These are phyloP conservation scores for Cryptosporidium tyzzeri DNA, from an alignment of 169 alveolate species.

Conservation along the genomic window DNA sequence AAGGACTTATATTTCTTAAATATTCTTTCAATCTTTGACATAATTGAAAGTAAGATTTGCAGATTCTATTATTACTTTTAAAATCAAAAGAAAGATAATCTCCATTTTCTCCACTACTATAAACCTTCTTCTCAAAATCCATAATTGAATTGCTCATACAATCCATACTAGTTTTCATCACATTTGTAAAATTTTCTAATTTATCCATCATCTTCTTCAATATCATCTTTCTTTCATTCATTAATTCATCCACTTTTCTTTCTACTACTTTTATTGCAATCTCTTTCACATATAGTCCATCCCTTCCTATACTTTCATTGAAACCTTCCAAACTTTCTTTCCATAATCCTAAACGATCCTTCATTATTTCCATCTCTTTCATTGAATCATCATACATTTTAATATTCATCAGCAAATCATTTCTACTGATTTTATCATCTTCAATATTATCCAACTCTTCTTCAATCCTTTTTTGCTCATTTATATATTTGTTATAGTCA, in stretches of 20 bases:
- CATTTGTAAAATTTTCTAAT: constrained; percentile 28
- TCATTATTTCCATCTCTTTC: constrained; percentile 48
- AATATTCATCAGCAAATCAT: constrained; percentile 8
- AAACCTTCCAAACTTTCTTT: constrained; percentile 1
- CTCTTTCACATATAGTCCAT: constrained; percentile 30
- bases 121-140: constrained; percentile 43
- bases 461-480: constrained; percentile 9
- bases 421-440: not conserved
- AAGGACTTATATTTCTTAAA: constrained; percentile 30
- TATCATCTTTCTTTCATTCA: constrained; percentile 32
- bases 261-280: constrained; percentile 38
- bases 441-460: constrained; percentile 1
- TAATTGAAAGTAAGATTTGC: constrained; percentile 48
- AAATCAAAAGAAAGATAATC: constrained; percentile 4
- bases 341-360: constrained; percentile 61
- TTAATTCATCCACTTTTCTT: constrained; percentile 26
- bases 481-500: not conserved
- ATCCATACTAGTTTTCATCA: constrained; percentile 64
- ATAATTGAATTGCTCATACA: constrained; percentile 49
- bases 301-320: constrained; percentile 24
- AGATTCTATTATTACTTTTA: constrained; percentile 12
- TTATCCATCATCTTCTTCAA: constrained; percentile 21
- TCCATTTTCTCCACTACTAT: constrained; percentile 2
- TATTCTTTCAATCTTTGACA: constrained; percentile 42
- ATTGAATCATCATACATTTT: constrained; percentile 57